Evolutionary conservation across 805 yeast species (phyloP).

Genomic region (Candida patagonica): DNA sequence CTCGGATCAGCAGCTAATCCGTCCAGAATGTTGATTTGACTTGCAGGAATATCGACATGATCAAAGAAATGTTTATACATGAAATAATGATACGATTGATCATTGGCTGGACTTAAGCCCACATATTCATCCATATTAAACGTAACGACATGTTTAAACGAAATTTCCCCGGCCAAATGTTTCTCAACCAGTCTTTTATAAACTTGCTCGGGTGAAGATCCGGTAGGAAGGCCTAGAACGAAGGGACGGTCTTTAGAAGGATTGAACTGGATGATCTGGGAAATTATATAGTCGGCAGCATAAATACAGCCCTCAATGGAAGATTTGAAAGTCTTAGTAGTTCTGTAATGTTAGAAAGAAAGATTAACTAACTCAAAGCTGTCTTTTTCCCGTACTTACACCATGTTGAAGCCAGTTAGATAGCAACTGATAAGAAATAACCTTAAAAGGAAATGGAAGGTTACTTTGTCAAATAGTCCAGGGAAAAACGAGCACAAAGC

Average conservation of each 20-base stretch:
- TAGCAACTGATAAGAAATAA: no score
- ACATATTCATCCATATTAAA: constrained; percentile 58
- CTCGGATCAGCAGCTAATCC: constrained; percentile 41
- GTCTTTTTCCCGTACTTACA: background rate
- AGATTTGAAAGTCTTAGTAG: constrained; percentile 11
- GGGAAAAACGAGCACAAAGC: no score
- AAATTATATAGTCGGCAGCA: constrained; percentile 38
- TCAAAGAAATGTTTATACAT: constrained; percentile 48
- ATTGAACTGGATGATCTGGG: constrained; percentile 34
- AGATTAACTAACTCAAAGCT: background rate
- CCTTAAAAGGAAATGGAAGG: no score
- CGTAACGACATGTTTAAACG: constrained; percentile 45
- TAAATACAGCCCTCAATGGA: constrained; percentile 23
- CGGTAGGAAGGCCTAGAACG: constrained; percentile 52
- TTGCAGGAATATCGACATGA: constrained; percentile 43
- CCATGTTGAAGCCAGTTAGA: constrained; percentile 1
- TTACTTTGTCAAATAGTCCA: no score
- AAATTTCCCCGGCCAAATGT: constrained; percentile 34
- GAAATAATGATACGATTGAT: constrained; percentile 49
- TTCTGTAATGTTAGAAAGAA: constrained; percentile 3
- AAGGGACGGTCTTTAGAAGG: constrained; percentile 38
- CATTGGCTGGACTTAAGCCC: constrained; percentile 38
- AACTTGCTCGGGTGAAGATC: constrained; percentile 51
- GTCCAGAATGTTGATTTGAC: constrained; percentile 45
- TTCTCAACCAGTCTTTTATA: constrained; percentile 39